A percentile compares a stretch with the other conserved stretches of the same genome.
Evolutionary conservation across 805 yeast genomes (phyloP).

Genomic region (Kodamaea neixiangensis): DNA sequence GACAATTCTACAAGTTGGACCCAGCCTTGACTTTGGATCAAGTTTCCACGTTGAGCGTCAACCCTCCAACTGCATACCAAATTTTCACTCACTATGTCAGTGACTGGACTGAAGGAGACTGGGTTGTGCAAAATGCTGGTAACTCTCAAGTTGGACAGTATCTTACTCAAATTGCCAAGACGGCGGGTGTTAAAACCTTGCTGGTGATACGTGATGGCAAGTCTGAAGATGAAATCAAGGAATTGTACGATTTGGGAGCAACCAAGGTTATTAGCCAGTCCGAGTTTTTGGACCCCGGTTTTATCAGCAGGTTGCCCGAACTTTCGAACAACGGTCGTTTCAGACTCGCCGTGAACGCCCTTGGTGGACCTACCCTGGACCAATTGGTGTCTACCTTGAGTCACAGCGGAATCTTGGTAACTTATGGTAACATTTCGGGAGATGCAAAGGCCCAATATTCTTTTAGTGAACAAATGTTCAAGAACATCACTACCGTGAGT

Average conservation of each 20-base stretch:
- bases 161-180: conserved; percentile 29
- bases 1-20: conserved; percentile 5
- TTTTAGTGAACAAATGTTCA: conserved; percentile 29
- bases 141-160: conserved; percentile 34
- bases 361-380: conserved; percentile 26
- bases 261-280: conserved; percentile 27
- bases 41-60: conserved; percentile 23
- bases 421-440: conserved; percentile 31
- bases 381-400: conserved; percentile 26
- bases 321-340: conserved; percentile 20
- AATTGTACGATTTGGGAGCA: conserved; percentile 25
- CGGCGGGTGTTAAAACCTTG: conserved; percentile 26
- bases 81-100: conserved; percentile 18
- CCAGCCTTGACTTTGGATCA: conserved; percentile 10
- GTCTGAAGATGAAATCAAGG: conserved; percentile 22
- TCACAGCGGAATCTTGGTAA: conserved; percentile 27
- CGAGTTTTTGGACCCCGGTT: conserved; percentile 22
- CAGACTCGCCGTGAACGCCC: conserved; percentile 33
- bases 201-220: conserved; percentile 32
- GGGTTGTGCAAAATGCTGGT: conserved; percentile 37
- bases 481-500: conserved; percentile 30
- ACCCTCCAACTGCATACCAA: conserved; percentile 24
- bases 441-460: conserved; percentile 19
- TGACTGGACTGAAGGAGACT: conserved; percentile 27
- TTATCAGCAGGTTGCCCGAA: conserved; percentile 16